Base-by-base conservation (phyloP, 257 asterid species). In the Plectranthus barbatus region DNA sequence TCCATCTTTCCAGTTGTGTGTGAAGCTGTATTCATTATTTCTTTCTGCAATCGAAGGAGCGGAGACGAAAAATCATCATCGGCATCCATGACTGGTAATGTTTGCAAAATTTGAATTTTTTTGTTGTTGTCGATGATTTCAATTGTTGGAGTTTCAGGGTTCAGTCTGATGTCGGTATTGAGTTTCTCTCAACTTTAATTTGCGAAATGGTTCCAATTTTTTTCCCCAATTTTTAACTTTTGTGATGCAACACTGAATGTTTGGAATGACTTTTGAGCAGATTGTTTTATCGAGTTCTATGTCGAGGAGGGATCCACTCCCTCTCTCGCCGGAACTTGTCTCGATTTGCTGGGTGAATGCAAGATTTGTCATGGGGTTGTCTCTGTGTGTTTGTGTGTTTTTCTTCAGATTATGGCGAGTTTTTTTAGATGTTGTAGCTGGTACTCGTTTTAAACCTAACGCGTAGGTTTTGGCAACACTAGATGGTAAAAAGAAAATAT, bases 71-170 rank as follows among this genome's bases (percentile, higher is more conserved):
- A 69, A 12, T 66, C 70, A 55, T 36, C 70, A 34, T 17, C 59
- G 41, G 74, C 72, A 80, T 67, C 82, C 74, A 89, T 89, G 96
- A 79, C 93, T 2, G 95, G 96, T 86, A 80, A 57, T 34, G 56
- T 40, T 23, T 61, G 5, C 31, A 37, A 51, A 71, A 12, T 21
- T 66, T 9, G 1, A 7, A 36, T 36, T 12, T 12, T 13, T 39
- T 57, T 46, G 50, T 54, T 26, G 9, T 39, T 67, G 3, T 0
- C 34, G 39, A 20, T 60, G 9, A 46, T 67, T 5, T 0, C 34
- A 46, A 20, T 60, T 20, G 50, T 64, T 41, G 64, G 50, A 39
- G 64, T 7, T 61, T 76, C n/a, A 53, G 73, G 69, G 72, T 51
- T 74, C 29, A 4, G 9, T 60, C 42, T 58, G 19, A 21, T 61